Evolutionary conservation across 768 basidiomycete genomes (phyloP).

Genomic region (Mycena albidolilacea): DNA sequence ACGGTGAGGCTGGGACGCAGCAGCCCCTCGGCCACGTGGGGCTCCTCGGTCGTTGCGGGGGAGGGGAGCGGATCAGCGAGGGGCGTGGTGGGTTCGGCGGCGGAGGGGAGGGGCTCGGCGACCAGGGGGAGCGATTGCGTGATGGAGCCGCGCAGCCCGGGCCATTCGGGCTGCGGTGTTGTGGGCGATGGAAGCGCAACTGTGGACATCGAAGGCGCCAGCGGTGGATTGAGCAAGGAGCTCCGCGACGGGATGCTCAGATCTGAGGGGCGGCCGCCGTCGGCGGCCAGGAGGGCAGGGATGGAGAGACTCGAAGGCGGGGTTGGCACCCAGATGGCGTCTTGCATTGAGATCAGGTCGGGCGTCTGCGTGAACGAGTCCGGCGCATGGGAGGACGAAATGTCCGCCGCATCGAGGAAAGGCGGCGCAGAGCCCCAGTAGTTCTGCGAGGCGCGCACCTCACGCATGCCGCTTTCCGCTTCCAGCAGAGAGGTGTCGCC

Average conservation of each 20-base stretch:
- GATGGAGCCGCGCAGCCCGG: constrained; percentile 6
- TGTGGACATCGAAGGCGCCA: neutral
- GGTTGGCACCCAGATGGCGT: constrained; percentile 1
- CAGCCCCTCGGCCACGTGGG: constrained; percentile 5
- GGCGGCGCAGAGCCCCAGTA: neutral
- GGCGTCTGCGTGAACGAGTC: neutral
- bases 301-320: constrained; percentile 6
- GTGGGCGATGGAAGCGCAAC: neutral
- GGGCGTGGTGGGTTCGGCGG: neutral
- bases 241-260: constrained; percentile 1
- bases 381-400: neutral
- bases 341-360: constrained; percentile 7
- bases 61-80: neutral
- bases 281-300: neutral
- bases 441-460: constrained; percentile 3
- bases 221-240: constrained; percentile 16
- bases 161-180: constrained; percentile 17
- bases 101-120: constrained; percentile 5
- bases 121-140: neutral
- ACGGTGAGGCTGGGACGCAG: constrained; percentile 17
- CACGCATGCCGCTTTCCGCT: constrained; percentile 15
- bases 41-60: neutral
- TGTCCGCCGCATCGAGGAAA: constrained; percentile 1
- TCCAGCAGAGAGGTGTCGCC: constrained; percentile 8
- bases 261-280: neutral